Evolutionary conservation across 2,329 filamentous ascomycete genomes (phyloP).

Genomic region (Fonsecaea nubica): DNA sequence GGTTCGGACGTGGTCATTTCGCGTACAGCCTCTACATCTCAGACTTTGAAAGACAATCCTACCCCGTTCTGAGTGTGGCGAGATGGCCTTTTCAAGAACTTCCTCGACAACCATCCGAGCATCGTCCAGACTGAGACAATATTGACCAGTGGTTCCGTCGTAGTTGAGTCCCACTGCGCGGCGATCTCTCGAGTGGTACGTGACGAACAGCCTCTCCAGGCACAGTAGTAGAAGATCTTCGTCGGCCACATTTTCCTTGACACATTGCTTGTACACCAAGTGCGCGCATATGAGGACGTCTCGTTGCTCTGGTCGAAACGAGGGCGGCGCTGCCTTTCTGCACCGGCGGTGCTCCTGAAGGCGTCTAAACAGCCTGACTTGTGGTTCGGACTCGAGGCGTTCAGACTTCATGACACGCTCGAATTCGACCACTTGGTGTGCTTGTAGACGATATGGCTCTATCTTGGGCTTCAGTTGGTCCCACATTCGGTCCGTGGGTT

Average conservation of each 20-base stretch:
- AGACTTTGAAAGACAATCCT: conserved; percentile 38
- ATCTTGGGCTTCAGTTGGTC: conserved; percentile 42
- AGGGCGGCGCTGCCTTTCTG: conserved; percentile 7
- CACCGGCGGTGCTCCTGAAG: conserved; percentile 31
- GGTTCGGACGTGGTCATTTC: conserved; percentile 37
- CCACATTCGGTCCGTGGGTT: conserved; percentile 43
- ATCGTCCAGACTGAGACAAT: conserved; percentile 44
- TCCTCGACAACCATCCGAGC: conserved; percentile 43
- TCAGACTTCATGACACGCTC: conserved; percentile 22
- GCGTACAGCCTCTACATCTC: conserved; percentile 43
- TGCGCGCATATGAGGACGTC: conserved; percentile 39
- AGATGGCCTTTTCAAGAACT: conserved; percentile 37
- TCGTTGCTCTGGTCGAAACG: conserved; percentile 37
- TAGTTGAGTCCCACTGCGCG: conserved; percentile 34
- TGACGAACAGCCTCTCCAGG: conserved; percentile 40
- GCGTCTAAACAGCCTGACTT: conserved; percentile 27
- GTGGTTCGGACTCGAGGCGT: background rate
- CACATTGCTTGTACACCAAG: conserved; percentile 33
- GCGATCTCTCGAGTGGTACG: conserved; percentile 31
- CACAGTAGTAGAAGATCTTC: conserved; percentile 43
- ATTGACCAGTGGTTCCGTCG: conserved; percentile 36
- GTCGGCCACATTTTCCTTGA: conserved; percentile 36
- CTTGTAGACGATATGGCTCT: conserved; percentile 37
- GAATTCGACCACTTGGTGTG: conserved; percentile 37
- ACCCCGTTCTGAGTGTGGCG: conserved; percentile 26